A percentile compares a stretch with the other conserved stretches of the same genome.
These are phyloP conservation scores for Oryza meridionalis DNA, from an alignment of 176 grass and related monocot species.

Conservation along the genomic window DNA sequence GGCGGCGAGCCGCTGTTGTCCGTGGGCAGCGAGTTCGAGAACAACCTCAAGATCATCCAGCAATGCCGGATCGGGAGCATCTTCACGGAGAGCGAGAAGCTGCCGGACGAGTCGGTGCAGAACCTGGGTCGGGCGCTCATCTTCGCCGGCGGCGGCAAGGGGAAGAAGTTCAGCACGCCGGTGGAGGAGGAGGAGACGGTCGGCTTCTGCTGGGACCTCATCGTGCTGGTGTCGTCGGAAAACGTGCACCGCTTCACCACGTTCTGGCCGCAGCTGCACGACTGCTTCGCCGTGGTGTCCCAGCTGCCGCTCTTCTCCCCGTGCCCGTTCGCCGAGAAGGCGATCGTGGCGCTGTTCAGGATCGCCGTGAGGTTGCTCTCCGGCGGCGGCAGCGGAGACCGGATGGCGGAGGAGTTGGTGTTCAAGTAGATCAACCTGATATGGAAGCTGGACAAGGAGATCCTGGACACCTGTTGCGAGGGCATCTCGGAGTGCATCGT, in stretches of 20 bases:
- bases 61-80: constrained; percentile 86
- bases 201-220: constrained; percentile 87
- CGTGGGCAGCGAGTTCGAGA: constrained; percentile 76
- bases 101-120: constrained; percentile 82
- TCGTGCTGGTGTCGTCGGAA: constrained; percentile 42
- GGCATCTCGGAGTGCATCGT: constrained; percentile 60
- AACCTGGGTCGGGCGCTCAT: constrained; percentile 76
- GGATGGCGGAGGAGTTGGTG: constrained; percentile 68
- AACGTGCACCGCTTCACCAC: constrained; percentile 70
- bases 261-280: constrained; percentile 79
- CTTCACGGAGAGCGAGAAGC: constrained; percentile 75
- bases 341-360: constrained; percentile 71
- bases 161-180: constrained; percentile 90
- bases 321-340: constrained; percentile 90
- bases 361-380: constrained; percentile 62
- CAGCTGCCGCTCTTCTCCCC: constrained; percentile 82
- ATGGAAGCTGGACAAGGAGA: constrained; percentile 91
- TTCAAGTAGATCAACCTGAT: constrained; percentile 72
- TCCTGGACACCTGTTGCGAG: constrained; percentile 82
- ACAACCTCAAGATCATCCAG: constrained; percentile 86
- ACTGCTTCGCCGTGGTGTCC: constrained; percentile 71
- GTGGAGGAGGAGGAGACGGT: constrained; percentile 92
- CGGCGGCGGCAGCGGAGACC: constrained; percentile 13
- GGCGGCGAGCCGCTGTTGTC: constrained; percentile 62
- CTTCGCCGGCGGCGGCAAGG: constrained; percentile 75